Evolutionary conservation across 306 rosid genomes (phyloP).

Genomic region (Cucurbita moschata): DNA sequence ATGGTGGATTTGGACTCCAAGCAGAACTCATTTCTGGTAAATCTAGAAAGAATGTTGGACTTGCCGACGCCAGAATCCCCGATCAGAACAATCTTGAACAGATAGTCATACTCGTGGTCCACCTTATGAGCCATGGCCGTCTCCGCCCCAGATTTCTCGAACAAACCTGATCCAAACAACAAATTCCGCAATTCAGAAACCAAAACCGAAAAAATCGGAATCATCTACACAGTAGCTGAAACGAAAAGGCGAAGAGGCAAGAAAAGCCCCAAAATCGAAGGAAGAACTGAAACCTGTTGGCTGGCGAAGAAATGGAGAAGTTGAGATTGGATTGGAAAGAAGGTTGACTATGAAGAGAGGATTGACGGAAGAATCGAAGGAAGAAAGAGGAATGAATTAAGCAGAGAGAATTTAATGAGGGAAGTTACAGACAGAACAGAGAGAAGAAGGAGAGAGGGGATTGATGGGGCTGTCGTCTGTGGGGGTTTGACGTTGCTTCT

Average conservation of each 20-base stretch:
- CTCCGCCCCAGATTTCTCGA: slow-evolving; percentile 19
- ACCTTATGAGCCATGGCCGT: slow-evolving; percentile 75
- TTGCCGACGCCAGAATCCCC: slow-evolving; percentile 97
- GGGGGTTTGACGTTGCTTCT: background rate
- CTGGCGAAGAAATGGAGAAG: background rate
- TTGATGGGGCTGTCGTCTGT: background rate
- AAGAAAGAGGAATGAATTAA: background rate
- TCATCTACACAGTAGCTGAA: background rate
- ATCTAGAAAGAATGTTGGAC: slow-evolving; percentile 94
- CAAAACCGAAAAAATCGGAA: background rate
- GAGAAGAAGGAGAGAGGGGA: background rate
- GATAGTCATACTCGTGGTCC: slow-evolving; percentile 90
- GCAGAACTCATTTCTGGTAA: slow-evolving; percentile 92
- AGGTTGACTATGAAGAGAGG: background rate
- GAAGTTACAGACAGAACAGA: slow-evolving; percentile 2
- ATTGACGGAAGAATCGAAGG: background rate
- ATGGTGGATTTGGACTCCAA: slow-evolving; percentile 95
- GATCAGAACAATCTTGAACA: slow-evolving; percentile 95
- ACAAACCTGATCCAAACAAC: slow-evolving; percentile 17
- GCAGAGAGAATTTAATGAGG: background rate
- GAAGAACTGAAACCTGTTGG: background rate
- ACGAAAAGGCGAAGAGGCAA: background rate
- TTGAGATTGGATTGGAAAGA: background rate
- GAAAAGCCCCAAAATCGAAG: background rate
- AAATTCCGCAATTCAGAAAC: background rate